Conservation (phyloP, 176 grass and related monocot genomes). For the Chloris gayana region DNA sequence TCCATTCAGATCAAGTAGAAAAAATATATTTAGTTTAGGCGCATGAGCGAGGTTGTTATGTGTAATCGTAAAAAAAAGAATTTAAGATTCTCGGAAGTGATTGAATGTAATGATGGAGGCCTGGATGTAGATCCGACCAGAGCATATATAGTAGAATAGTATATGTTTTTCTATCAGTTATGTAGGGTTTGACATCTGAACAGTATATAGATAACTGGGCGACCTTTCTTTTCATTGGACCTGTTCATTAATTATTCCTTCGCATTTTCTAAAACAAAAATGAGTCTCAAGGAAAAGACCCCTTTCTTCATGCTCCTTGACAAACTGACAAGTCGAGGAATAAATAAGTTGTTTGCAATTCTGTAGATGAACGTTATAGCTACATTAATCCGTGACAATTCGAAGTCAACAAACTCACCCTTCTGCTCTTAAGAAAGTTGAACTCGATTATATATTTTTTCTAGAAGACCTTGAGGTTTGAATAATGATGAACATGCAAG, state of each 20-base stretch:
- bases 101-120: constrained; percentile 10
- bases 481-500: neutral
- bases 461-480: neutral
- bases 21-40: neutral
- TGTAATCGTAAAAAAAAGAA: neutral
- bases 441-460: neutral
- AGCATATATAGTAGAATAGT: too few species aligned
- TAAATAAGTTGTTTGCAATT: constrained; percentile 10
- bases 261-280: neutral
- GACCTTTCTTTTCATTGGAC: neutral
- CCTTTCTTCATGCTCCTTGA: neutral
- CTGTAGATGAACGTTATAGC: neutral
- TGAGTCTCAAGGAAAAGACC: neutral
- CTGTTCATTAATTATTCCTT: neutral
- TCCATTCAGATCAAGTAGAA: too few species aligned
- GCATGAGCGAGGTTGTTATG: neutral
- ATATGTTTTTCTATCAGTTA: neutral
- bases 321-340: neutral
- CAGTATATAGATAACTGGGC: neutral
- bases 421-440: neutral
- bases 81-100: constrained; percentile 28
- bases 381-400: neutral
- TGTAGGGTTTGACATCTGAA: constrained; percentile 36
- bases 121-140: constrained; percentile 10
- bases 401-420: neutral